phyloP scores from a whole-genome alignment of 441 rosid genomes.

The Flueggea neowawraea region DNA sequence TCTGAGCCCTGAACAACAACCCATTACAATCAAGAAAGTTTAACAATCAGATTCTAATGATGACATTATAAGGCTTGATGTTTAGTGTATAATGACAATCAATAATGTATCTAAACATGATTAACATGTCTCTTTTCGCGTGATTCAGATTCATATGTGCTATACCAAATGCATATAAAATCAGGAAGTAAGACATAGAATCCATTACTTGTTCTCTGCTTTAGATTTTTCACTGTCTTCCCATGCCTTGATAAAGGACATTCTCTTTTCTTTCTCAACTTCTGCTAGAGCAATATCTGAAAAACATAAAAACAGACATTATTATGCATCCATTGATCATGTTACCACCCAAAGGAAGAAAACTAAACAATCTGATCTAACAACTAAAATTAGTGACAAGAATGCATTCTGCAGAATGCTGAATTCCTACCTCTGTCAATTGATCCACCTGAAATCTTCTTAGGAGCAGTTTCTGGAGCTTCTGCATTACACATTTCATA shows the following conservation, averaged over 20 bases:
- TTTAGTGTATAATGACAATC: too few relatives aligned
- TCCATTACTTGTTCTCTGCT: conserved; percentile 74
- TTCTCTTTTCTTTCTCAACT: conserved; percentile 61
- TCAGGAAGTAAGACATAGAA: not conserved
- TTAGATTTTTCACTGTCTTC: conserved; percentile 82
- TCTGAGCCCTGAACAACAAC: conserved; percentile 64
- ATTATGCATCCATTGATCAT: too few relatives aligned
- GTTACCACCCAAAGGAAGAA: too few relatives aligned
- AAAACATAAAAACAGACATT: not conserved
- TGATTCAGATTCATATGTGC: too few relatives aligned
- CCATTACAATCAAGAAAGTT: not conserved
- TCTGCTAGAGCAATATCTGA: conserved; percentile 80
- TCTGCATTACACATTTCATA: conserved; percentile 36
- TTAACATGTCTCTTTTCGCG: too few relatives aligned
- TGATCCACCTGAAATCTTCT: conserved; percentile 62
- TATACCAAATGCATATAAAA: not conserved
- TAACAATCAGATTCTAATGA: conserved; percentile 2
- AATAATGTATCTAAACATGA: too few relatives aligned
- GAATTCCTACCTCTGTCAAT: conserved; percentile 56
- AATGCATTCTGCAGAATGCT: too few relatives aligned
- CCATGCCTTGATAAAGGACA: conserved; percentile 79
- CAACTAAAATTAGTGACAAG: too few relatives aligned
- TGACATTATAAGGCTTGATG: too few relatives aligned
- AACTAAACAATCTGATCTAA: too few relatives aligned
- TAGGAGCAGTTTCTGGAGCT: conserved; percentile 38